Conservation (phyloP, 202 grass and related monocot genomes). For the Schoenoplectus tabernaemontani region DNA sequence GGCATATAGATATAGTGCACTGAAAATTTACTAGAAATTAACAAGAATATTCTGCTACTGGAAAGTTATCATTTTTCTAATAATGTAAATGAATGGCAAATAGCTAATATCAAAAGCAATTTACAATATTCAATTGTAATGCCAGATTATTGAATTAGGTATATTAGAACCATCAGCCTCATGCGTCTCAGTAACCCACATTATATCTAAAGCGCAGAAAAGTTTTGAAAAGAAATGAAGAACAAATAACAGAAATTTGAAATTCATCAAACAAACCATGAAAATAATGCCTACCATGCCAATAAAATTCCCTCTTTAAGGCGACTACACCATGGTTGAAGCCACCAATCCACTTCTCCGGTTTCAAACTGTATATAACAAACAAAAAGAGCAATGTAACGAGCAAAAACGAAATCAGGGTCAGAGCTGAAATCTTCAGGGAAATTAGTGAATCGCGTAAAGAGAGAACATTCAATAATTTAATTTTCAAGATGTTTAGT, state of each 20-base stretch:
- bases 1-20: not conserved
- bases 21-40: not conserved
- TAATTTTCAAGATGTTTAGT: not conserved
- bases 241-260: not conserved
- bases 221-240: not conserved
- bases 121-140: not conserved
- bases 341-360: not conserved
- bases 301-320: not conserved
- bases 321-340: not conserved
- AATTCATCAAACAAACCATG: not conserved
- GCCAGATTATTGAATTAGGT: not conserved
- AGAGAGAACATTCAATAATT: not conserved
- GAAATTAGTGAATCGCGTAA: not conserved
- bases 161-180: not conserved
- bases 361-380: not conserved
- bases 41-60: not conserved
- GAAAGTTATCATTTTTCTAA: not conserved
- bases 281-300: not conserved
- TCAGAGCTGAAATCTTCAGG: not conserved
- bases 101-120: not conserved
- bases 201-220: not conserved
- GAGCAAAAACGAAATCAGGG: not conserved
- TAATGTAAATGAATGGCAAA: not conserved
- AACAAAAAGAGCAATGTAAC: not conserved
- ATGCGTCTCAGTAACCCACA: not conserved